These are phyloP conservation scores for Selenicereus undatus DNA, from an alignment of 148 eudicot genomes.

Conservation along the genomic window DNA sequence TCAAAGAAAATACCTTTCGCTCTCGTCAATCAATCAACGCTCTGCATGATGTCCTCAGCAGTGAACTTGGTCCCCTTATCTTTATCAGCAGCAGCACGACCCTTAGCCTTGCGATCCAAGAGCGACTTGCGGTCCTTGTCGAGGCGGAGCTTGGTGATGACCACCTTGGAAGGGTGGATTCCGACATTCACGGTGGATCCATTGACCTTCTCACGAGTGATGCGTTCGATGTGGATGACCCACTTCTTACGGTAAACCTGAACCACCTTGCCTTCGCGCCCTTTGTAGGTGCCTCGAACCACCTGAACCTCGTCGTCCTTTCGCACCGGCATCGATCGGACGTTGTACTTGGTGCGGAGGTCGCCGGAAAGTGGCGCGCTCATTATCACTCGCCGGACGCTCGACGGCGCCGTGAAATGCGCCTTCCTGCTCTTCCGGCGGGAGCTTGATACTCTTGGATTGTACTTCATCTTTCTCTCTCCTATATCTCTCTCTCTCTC, in stretches of 20 bases:
- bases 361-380: conserved; percentile 63
- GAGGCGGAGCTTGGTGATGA: conserved; percentile 57
- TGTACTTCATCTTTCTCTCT: conserved; percentile 53
- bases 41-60: conserved; percentile 53
- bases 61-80: conserved; percentile 63
- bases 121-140: conserved; percentile 63
- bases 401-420: conserved; percentile 66
- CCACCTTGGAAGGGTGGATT: conserved; percentile 57
- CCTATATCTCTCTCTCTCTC: too few relatives aligned
- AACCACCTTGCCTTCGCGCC: conserved; percentile 69
- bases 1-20: not conserved
- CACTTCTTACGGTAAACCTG: conserved; percentile 74
- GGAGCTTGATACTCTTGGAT: conserved; percentile 55
- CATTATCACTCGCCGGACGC: conserved; percentile 61
- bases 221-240: conserved; percentile 74
- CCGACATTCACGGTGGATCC: conserved; percentile 75
- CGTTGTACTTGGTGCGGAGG: conserved; percentile 64
- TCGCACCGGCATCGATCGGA: conserved; percentile 65
- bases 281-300: conserved; percentile 64
- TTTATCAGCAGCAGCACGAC: conserved; percentile 57
- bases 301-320: conserved; percentile 83
- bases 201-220: conserved; percentile 74
- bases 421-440: conserved; percentile 73
- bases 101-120: conserved; percentile 65
- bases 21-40: conserved; percentile 26